Evolutionary conservation across 108 stramenopile species (phyloP).

Genomic region (Fragilaria crotonensis): DNA sequence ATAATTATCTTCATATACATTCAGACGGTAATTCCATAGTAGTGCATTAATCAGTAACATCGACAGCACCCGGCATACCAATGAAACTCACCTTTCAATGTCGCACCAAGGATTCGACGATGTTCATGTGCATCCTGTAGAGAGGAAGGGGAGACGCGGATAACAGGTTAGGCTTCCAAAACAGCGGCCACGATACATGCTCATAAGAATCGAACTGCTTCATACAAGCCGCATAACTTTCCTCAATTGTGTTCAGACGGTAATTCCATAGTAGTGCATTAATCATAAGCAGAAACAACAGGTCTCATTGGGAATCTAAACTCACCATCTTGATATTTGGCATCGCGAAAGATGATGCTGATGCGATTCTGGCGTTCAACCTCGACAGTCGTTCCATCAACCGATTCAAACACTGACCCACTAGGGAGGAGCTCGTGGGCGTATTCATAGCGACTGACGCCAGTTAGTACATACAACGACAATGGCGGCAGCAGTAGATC

Average conservation of each 20-base stretch:
- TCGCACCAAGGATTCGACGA: no score
- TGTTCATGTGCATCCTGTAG: no score
- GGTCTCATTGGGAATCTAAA: neutral
- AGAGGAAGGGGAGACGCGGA: no score
- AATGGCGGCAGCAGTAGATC: constrained; percentile 65
- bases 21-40: constrained; percentile 29
- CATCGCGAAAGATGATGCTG: constrained; percentile 78
- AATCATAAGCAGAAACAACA: constrained; percentile 12
- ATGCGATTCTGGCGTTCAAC: constrained; percentile 54
- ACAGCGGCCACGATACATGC: no score
- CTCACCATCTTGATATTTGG: constrained; percentile 20
- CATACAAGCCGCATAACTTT: constrained; percentile 26
- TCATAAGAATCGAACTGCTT: constrained; percentile 5
- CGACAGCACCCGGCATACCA: no score
- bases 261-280: constrained; percentile 27
- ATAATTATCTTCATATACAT: constrained; percentile 7
- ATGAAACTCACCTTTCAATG: no score
- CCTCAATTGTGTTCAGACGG: constrained; percentile 15
- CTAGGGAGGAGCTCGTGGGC: constrained; percentile 62
- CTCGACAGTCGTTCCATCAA: constrained; percentile 12
- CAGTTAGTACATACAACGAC: constrained; percentile 67
- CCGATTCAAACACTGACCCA: constrained; percentile 32
- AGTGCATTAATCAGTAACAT: constrained; percentile 23
- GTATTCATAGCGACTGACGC: constrained; percentile 57
- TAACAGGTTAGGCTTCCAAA: no score